These are phyloP conservation scores for Penicillium digitatum DNA, from an alignment of 2,329 filamentous ascomycete species.

Conservation along the genomic window DNA sequence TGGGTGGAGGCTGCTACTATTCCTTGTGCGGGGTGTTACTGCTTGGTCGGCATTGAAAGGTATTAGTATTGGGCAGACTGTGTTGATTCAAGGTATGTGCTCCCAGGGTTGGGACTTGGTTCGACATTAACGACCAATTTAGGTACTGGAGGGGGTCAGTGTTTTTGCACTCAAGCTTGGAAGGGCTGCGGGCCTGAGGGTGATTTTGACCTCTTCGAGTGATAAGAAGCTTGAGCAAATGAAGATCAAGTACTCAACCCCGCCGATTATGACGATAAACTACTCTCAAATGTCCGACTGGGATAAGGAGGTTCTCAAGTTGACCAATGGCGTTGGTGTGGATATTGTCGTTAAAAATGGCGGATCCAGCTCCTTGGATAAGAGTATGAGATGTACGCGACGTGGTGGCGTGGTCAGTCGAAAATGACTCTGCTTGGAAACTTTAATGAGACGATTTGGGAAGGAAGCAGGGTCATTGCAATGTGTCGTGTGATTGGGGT, in stretches of 20 bases:
- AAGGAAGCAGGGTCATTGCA: neutral
- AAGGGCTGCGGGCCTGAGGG: constrained; percentile 29
- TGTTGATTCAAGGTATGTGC: constrained; percentile 44
- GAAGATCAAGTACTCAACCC: constrained; percentile 20
- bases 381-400: constrained; percentile 40
- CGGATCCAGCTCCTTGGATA: constrained; percentile 37
- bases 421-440: too few species aligned
- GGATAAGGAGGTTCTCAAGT: constrained; percentile 33
- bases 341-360: constrained; percentile 42
- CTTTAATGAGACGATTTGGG: too few species aligned
- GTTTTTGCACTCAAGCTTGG: constrained; percentile 38
- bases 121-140: neutral
- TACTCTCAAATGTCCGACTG: constrained; percentile 30
- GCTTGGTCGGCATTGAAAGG: constrained; percentile 47
- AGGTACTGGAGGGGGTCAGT: constrained; percentile 40
- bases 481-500: neutral
- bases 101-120: too few species aligned
- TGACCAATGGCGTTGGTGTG: constrained; percentile 34
- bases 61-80: constrained; percentile 37
- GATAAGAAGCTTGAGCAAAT: constrained; percentile 34
- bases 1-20: constrained; percentile 39
- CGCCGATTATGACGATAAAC: constrained; percentile 31
- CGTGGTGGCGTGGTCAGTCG: constrained; percentile 44
- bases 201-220: constrained; percentile 40
- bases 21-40: constrained; percentile 46